phyloP scores from a whole-genome alignment of 2,329 filamentous ascomycete species.

The Beauveria asiatica region DNA sequence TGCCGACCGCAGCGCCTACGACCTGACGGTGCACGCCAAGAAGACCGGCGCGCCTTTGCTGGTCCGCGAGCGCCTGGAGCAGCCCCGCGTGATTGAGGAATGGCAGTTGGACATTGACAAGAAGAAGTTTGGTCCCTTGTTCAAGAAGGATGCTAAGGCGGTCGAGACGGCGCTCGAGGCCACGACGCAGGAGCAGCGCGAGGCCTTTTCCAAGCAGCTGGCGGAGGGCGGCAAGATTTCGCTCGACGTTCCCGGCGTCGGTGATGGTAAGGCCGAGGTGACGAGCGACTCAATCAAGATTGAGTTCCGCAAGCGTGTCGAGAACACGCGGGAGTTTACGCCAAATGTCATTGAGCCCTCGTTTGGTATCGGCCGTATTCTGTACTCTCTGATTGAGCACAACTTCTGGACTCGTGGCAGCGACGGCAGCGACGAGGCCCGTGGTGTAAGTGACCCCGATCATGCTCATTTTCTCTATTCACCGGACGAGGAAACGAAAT shows the following conservation, averaged over 20 bases:
- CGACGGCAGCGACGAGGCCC: constrained; percentile 59
- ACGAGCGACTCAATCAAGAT: constrained; percentile 73
- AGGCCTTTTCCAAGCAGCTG: constrained; percentile 68
- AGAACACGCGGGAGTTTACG: constrained; percentile 83
- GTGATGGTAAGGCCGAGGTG: constrained; percentile 68
- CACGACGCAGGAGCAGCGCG: constrained; percentile 71
- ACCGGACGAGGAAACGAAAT: background rate
- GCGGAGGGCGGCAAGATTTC: constrained; percentile 65
- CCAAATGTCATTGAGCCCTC: constrained; percentile 97
- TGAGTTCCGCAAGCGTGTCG: constrained; percentile 71
- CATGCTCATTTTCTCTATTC: background rate
- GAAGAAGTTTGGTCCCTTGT: constrained; percentile 91
- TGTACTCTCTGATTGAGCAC: constrained; percentile 91
- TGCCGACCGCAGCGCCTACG: constrained; percentile 90
- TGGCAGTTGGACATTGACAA: constrained; percentile 83
- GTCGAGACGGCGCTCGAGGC: constrained; percentile 72
- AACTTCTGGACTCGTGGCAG: constrained; percentile 78
- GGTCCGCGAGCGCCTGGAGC: constrained; percentile 71
- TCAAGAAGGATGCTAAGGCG: constrained; percentile 87
- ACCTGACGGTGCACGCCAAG: constrained; percentile 85
- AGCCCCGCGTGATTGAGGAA: constrained; percentile 74
- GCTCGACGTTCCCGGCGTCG: constrained; percentile 61
- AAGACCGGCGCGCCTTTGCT: constrained; percentile 81
- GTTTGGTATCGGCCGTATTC: constrained; percentile 90
- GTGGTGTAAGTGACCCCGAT: constrained; percentile 57